Evolutionary conservation across 306 rosid species (phyloP).

Genomic region (Hippophae gyantsensis): DNA sequence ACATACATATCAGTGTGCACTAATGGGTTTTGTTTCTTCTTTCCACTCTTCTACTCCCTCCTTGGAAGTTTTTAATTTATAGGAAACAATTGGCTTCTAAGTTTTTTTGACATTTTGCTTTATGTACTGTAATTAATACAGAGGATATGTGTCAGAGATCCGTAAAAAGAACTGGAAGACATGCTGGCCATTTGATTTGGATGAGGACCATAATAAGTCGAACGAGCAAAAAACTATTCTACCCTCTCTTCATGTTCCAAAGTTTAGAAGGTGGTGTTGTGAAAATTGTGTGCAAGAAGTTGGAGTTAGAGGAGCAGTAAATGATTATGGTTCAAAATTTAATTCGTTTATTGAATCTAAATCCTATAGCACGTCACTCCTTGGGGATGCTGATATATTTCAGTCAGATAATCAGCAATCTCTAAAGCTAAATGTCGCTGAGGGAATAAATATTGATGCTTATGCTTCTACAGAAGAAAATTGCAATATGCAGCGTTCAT

Average conservation of each 20-base stretch:
- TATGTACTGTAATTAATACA: constrained; percentile 27
- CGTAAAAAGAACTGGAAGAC: constrained; percentile 69
- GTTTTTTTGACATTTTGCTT: background rate
- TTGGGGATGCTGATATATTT: constrained; percentile 22
- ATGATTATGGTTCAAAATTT: constrained; percentile 21
- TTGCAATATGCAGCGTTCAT: constrained; percentile 23
- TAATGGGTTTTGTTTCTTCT: no score
- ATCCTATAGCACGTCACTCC: constrained; percentile 21
- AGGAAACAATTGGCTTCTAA: no score
- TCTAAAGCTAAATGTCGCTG: constrained; percentile 27
- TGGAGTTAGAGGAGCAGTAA: constrained; percentile 25
- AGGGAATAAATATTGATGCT: constrained; percentile 39
- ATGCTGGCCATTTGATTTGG: constrained; percentile 73
- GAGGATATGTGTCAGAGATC: constrained; percentile 73
- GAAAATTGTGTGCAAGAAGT: constrained; percentile 34
- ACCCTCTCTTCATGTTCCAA: constrained; percentile 54
- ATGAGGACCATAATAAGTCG: constrained; percentile 27
- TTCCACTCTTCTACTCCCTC: no score
- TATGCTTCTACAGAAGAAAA: constrained; percentile 24
- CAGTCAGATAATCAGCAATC: constrained; percentile 32
- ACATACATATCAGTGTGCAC: no score
- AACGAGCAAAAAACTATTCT: constrained; percentile 36
- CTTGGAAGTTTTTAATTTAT: no score
- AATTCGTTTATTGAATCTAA: constrained; percentile 15
- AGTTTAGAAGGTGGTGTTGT: constrained; percentile 45